phyloP scores from a whole-genome alignment of 2,329 filamentous ascomycete species.

The Clarireedia homoeocarpa region DNA sequence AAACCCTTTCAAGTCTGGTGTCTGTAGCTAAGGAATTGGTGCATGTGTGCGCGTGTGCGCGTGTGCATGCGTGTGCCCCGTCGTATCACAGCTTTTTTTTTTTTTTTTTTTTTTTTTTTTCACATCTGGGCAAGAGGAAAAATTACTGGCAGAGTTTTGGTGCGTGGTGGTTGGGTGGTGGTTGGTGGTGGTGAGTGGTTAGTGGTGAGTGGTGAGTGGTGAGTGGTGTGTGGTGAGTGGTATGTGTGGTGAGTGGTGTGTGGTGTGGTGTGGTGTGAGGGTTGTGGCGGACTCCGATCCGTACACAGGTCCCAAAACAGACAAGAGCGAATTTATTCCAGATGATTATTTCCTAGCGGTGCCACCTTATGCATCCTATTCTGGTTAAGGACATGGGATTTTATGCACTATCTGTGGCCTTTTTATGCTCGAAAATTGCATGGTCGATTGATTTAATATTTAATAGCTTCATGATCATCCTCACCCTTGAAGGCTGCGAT shows the following conservation, averaged over 20 bases:
- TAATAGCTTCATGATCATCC: background rate
- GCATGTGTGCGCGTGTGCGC: background rate
- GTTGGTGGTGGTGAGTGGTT: background rate
- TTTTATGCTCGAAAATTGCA: too few relatives aligned
- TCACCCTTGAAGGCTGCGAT: background rate
- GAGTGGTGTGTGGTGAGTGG: too few relatives aligned
- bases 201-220: background rate
- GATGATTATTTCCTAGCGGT: too few relatives aligned
- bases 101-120: too few relatives aligned
- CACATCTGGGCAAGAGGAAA: too few relatives aligned
- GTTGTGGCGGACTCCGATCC: background rate
- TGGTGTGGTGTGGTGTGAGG: background rate
- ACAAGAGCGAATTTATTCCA: background rate
- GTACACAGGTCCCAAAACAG: background rate
- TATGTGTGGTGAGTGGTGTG: background rate
- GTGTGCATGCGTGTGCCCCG: background rate
- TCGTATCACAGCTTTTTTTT: too few relatives aligned
- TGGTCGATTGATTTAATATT: too few relatives aligned
- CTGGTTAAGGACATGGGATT: too few relatives aligned
- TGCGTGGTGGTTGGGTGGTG: too few relatives aligned
- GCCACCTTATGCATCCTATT: too few relatives aligned
- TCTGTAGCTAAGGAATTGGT: background rate
- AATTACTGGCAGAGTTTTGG: too few relatives aligned
- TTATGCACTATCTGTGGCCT: too few relatives aligned
- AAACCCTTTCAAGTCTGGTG: background rate